phyloP scores from a whole-genome alignment of 2,329 filamentous ascomycete species.

The Aureobasidium vineae region DNA sequence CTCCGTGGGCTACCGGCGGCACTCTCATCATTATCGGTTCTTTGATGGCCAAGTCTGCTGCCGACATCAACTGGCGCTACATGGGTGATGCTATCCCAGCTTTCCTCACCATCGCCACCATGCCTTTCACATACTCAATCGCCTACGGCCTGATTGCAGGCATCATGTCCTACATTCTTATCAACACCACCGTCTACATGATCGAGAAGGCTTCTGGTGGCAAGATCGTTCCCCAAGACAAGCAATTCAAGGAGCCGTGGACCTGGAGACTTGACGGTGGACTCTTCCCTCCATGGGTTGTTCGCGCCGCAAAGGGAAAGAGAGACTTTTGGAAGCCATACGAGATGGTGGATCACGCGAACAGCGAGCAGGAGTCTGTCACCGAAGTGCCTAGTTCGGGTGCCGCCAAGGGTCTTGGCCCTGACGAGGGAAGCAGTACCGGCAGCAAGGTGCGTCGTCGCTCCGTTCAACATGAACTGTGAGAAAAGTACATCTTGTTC shows the following conservation, averaged over 20 bases:
- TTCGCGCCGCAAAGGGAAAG: slow-evolving; percentile 63
- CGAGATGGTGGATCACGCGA: slow-evolving; percentile 26
- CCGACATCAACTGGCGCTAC: slow-evolving; percentile 87
- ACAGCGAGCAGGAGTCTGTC: slow-evolving; percentile 5
- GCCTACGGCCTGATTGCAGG: slow-evolving; percentile 82
- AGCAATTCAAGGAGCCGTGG: slow-evolving; percentile 76
- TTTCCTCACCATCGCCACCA: slow-evolving; percentile 77
- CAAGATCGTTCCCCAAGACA: slow-evolving; percentile 70
- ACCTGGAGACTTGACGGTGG: slow-evolving; percentile 74
- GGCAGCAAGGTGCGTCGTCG: slow-evolving; percentile 23
- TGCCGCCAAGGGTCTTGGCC: slow-evolving; percentile 7
- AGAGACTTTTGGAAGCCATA: slow-evolving; percentile 66
- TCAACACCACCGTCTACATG: slow-evolving; percentile 70
- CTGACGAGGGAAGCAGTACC: slow-evolving; percentile 15
- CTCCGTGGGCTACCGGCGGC: slow-evolving; percentile 84
- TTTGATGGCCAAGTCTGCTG: slow-evolving; percentile 76
- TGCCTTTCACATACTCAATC: slow-evolving; percentile 89
- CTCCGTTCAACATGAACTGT: slow-evolving; percentile 20
- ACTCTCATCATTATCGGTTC: slow-evolving; percentile 86
- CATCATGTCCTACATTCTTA: slow-evolving; percentile 70
- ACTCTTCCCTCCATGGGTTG: slow-evolving; percentile 70
- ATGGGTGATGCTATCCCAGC: slow-evolving; percentile 80
- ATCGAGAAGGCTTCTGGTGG: slow-evolving; percentile 66
- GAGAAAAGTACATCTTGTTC: neutral
- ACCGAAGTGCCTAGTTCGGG: slow-evolving; percentile 12